Conservation (phyloP, 306 rosid species). For the Trifolium dubium region DNA sequence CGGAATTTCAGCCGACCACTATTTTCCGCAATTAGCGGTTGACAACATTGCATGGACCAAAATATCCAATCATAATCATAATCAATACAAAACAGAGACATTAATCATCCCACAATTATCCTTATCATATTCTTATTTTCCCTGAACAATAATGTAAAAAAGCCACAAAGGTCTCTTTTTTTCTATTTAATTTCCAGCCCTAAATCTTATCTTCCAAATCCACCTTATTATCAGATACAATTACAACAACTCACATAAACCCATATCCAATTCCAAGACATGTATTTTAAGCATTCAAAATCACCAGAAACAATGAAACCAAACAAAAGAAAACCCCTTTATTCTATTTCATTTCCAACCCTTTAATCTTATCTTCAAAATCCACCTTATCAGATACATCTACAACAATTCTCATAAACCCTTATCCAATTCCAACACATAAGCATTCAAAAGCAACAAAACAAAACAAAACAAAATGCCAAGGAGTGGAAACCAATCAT, state of each 20-base stretch:
- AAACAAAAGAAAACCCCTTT: not conserved
- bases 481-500: too few species aligned
- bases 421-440: not conserved
- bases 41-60: not conserved
- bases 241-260: slow-evolving; percentile 8
- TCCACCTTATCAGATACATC: slow-evolving; percentile 17
- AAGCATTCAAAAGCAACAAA: not conserved
- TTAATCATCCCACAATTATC: too few species aligned
- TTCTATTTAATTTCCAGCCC: slow-evolving; percentile 4
- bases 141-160: not conserved
- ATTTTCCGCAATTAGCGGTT: too few species aligned
- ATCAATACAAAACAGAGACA: too few species aligned
- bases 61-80: not conserved
- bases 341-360: not conserved
- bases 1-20: too few species aligned
- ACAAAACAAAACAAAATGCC: not conserved
- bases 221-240: slow-evolving; percentile 20
- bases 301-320: not conserved
- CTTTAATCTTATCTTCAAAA: not conserved
- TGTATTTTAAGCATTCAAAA: not conserved
- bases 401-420: not conserved
- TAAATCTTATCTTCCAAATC: not conserved
- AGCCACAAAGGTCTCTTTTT: not conserved
- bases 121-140: not conserved
- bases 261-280: not conserved